phyloP scores from a whole-genome alignment of 2,329 filamentous ascomycete species.

The Fusarium praegraminearum region DNA sequence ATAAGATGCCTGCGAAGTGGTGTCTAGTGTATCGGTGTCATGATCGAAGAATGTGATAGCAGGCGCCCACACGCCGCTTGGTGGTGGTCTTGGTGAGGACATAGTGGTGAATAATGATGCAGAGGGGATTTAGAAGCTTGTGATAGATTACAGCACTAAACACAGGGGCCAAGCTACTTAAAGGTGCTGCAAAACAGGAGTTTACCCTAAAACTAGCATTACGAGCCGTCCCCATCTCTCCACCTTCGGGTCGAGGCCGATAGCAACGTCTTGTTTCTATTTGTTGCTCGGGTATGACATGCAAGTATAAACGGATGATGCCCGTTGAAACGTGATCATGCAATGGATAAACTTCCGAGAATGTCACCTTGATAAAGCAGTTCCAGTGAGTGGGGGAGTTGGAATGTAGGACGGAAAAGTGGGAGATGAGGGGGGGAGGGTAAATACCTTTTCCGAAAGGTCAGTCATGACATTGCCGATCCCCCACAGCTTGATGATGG shows the following conservation, averaged over 20 bases:
- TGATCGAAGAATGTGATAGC: slow-evolving; percentile 67
- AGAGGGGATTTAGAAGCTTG: neutral
- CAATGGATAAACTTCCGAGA: neutral
- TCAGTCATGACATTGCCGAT: slow-evolving; percentile 6
- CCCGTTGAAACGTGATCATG: neutral
- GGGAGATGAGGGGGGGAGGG: neutral
- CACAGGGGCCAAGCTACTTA: slow-evolving; percentile 33
- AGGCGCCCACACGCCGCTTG: slow-evolving; percentile 62
- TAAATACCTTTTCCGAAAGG: slow-evolving; percentile 18
- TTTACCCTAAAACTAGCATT: neutral
- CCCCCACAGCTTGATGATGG: slow-evolving; percentile 16
- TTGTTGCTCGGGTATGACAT: neutral
- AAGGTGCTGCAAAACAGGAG: neutral
- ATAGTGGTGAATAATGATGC: slow-evolving; percentile 8
- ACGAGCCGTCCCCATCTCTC: neutral
- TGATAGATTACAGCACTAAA: neutral
- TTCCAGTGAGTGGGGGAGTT: neutral
- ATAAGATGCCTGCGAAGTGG: slow-evolving; percentile 62
- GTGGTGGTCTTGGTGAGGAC: slow-evolving; percentile 36
- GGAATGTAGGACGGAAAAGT: slow-evolving; percentile 12
- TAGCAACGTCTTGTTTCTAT: neutral
- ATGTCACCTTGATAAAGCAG: neutral
- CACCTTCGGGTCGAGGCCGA: neutral
- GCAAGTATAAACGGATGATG: neutral
- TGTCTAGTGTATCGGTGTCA: slow-evolving; percentile 61